Evolutionary conservation across 2,329 filamentous ascomycete species (phyloP), one percentile per base, ranked within the genome.

Genomic region (Ophiosphaerella herpotricha): DNA sequence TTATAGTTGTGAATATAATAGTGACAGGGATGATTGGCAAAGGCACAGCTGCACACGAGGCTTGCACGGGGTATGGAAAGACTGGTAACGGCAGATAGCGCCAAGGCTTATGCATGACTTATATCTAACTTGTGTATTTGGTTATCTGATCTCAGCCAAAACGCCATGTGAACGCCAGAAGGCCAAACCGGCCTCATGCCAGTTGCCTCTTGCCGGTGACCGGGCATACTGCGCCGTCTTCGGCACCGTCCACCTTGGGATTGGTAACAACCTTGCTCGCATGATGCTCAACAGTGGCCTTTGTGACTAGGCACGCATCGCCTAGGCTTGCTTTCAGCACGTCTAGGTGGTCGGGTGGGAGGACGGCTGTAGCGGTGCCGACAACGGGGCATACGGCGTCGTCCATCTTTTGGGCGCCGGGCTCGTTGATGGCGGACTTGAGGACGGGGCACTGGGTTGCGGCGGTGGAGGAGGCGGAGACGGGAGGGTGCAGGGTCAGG

Each of bases 341-440:
- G 38, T 67, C 63, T 2, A 76, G 76, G 53, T 78, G 76, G 31
- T 73, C 68, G 8, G 76, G 76, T 5, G 76, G 76, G 7, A 78
- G 64, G 14, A 76, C 61, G 2, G 67, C 69, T 2, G 70, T 73
- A 1, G 76, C 75, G 4, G 74, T 70, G n/a, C 75, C 75, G 1
- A 78, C 74, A 9, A 78, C 70, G 1, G 75, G 75, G 58, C 76
- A 78, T 1, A 75, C 70, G 2, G 69, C 74, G 47, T 78, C 74
- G 26, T 75, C 74, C 58, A 78, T 68, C 39, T 67, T 67, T 42
- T 74, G 64, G 16, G 66, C 67, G 50, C 66, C 71, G 37, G 68
- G 64, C 52, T 70, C 53, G 33, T 65, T 67, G 47, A 74, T 69
- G 41, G 65, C 70, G 41, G 63, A 67, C 62, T 76, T 74, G 31